These are phyloP conservation scores for Xylaria intraflava DNA, from an alignment of 495 filamentous ascomycete species.

Conservation along the genomic window DNA sequence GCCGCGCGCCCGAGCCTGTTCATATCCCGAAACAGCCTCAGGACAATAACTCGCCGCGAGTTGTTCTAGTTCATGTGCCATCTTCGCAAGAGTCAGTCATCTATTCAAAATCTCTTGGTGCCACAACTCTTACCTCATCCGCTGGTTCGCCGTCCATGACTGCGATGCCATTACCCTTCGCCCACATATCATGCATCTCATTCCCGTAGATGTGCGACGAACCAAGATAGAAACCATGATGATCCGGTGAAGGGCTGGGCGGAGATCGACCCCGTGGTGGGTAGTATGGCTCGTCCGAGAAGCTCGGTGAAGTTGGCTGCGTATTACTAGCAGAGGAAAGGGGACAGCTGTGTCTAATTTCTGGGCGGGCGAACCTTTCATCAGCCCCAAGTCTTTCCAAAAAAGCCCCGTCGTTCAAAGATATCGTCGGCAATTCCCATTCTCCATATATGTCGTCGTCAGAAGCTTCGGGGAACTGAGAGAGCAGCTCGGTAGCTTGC, in stretches of 20 bases:
- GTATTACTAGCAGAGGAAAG: slow-evolving; percentile 20
- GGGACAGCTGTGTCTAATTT: slow-evolving; percentile 29
- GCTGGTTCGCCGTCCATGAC: slow-evolving; percentile 11
- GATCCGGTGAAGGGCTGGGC: slow-evolving; percentile 36
- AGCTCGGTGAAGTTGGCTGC: slow-evolving; percentile 17
- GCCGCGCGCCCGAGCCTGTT: slow-evolving; percentile 14
- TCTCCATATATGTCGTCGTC: slow-evolving; percentile 22
- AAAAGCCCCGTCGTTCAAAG: slow-evolving; percentile 29
- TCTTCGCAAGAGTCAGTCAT: slow-evolving; percentile 10
- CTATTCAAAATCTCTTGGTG: slow-evolving; percentile 13
- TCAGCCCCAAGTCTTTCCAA: slow-evolving; percentile 27
- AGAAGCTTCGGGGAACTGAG: slow-evolving; percentile 32
- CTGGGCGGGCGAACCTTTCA: slow-evolving; percentile 18
- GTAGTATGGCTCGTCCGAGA: slow-evolving; percentile 31
- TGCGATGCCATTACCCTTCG: slow-evolving; percentile 20
- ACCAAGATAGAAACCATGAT: slow-evolving; percentile 27
- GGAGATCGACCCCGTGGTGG: slow-evolving; percentile 41
- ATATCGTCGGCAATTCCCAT: slow-evolving; percentile 21
- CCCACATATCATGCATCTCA: slow-evolving; percentile 19
- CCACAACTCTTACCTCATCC: slow-evolving; percentile 17
- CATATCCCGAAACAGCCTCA: slow-evolving; percentile 7
- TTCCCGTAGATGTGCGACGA: slow-evolving; percentile 13
- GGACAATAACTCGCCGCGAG: slow-evolving; percentile 10
- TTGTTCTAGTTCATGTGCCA: slow-evolving; percentile 16
- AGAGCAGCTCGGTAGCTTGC: slow-evolving; percentile 36